These are phyloP conservation scores for Podila horticola DNA, from an alignment of 192 early-diverging fungal genomes.

Conservation along the genomic window DNA sequence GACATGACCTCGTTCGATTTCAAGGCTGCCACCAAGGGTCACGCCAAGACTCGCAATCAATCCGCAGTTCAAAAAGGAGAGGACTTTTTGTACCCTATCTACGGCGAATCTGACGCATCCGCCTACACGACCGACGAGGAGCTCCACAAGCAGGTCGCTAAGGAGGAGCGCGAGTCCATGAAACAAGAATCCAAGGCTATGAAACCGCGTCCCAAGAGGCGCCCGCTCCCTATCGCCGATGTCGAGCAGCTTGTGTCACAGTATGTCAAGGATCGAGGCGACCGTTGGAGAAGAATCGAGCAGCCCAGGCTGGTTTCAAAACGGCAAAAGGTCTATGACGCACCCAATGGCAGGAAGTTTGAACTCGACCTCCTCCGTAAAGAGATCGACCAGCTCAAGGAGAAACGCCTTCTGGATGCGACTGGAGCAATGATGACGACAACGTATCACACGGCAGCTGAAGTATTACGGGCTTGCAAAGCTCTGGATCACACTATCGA, in stretches of 20 bases:
- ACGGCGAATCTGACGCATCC: constrained; percentile 44
- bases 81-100: constrained; percentile 21
- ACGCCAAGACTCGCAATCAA: neutral
- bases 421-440: constrained; percentile 12
- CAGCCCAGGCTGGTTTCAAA: neutral
- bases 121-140: constrained; percentile 47
- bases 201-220: neutral
- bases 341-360: neutral
- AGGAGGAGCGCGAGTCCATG: constrained; percentile 15
- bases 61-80: neutral
- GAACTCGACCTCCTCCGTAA: neutral
- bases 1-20: constrained; percentile 35
- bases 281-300: neutral
- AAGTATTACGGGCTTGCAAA: constrained; percentile 21
- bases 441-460: constrained; percentile 9
- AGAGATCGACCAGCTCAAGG: neutral
- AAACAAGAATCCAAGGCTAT: neutral
- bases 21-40: constrained; percentile 8
- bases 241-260: constrained; percentile 1
- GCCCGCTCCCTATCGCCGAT: neutral
- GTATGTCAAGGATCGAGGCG: constrained; percentile 6
- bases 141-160: constrained; percentile 27
- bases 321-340: neutral
- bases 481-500: constrained; percentile 26
- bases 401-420: constrained; percentile 3